Percentiles rank a stretch among this genome's conserved stretches.
phyloP scores from a whole-genome alignment of 371 early-diverging fungal genomes.

The Umbelopsis sp. region DNA sequence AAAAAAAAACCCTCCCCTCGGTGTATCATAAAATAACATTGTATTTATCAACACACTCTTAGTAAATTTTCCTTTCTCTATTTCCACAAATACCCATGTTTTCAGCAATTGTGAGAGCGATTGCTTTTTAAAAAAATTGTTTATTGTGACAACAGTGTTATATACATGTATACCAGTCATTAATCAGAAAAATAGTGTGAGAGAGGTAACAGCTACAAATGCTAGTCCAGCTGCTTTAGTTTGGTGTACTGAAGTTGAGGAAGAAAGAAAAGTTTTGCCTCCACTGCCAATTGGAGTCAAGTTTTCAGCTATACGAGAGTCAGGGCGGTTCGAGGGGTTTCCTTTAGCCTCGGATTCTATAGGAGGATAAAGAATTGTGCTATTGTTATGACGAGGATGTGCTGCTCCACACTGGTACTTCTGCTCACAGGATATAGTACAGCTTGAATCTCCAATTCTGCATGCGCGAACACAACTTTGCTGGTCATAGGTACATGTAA shows the following conservation, averaged over 20 bases:
- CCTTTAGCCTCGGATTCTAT: not conserved
- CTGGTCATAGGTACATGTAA: constrained; percentile 16
- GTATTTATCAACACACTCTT: no score
- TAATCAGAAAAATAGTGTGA: not conserved
- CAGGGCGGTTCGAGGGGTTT: not conserved
- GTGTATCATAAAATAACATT: no score
- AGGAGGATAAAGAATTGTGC: not conserved
- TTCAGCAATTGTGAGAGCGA: no score
- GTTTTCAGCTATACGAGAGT: not conserved
- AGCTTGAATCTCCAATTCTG: not conserved
- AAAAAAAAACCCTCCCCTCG: no score
- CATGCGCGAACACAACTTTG: constrained; percentile 1
- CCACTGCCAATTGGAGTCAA: not conserved
- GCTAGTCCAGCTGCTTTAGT: not conserved
- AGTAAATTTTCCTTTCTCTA: no score
- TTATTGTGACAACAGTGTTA: no score
- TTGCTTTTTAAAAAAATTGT: no score
- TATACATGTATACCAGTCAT: not conserved
- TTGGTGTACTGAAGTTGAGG: not conserved
- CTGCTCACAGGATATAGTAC: not conserved
- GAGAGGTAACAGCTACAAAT: not conserved
- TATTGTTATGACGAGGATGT: constrained; percentile 1
- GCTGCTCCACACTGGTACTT: constrained; percentile 11
- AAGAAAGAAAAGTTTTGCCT: not conserved
- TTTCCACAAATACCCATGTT: no score